phyloP scores from a whole-genome alignment of 148 eudicot species.

The Polygonum maritimum region DNA sequence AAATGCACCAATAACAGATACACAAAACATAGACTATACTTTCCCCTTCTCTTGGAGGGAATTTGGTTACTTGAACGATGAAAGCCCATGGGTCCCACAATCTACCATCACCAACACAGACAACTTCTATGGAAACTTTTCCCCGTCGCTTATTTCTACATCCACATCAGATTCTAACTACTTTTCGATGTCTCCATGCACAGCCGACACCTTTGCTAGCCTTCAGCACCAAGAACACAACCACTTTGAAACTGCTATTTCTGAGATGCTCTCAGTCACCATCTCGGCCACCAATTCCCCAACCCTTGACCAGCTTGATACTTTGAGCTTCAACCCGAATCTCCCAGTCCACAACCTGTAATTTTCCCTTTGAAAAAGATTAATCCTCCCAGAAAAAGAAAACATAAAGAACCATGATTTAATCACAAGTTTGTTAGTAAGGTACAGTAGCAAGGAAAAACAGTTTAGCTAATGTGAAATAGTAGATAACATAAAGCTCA shows the following conservation, averaged over 20 bases:
- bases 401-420: background rate
- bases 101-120: constrained; percentile 28
- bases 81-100: background rate
- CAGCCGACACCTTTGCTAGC: constrained; percentile 29
- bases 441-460: background rate
- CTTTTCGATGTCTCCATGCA: constrained; percentile 38
- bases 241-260: constrained; percentile 40
- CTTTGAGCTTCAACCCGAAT: constrained; percentile 27
- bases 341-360: constrained; percentile 41
- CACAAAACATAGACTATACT: constrained; percentile 8
- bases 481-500: constrained; percentile 1
- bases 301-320: constrained; percentile 34
- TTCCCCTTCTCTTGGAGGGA: constrained; percentile 35
- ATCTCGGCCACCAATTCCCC: constrained; percentile 75
- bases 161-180: constrained; percentile 57
- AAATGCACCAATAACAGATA: constrained; percentile 36
- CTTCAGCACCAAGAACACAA: constrained; percentile 24
- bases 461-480: background rate
- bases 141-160: constrained; percentile 41
- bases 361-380: constrained; percentile 21
- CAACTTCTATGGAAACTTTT: constrained; percentile 20
- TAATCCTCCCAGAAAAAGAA: background rate
- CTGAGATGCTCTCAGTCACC: constrained; percentile 49
- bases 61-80: constrained; percentile 12
- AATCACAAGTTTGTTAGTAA: background rate